Evolutionary conservation across 768 basidiomycete species (phyloP), one percentile per base, ranked within the genome.

Genomic region (Termitomyces sp.): DNA sequence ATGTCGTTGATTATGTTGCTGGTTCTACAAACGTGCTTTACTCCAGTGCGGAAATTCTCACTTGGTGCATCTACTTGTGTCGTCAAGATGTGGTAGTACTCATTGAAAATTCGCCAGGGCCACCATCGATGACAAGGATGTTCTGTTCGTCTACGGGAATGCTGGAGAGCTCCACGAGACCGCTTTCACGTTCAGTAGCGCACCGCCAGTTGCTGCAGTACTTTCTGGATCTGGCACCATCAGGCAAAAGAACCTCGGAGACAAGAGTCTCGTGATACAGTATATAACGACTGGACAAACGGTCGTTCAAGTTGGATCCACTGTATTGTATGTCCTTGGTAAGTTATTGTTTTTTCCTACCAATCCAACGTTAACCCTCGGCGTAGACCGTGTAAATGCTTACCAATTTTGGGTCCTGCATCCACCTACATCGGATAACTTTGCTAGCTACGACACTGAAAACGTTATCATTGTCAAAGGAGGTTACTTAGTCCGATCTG

Each of bases 391-490:
- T 40, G 67, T 69, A 43, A 79, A 73, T 36, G 81, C 81, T 5
- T 82, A 82, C 58, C 71, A 80, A 57, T 81, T 80, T 66, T 82
- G 81, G 81, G 74, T 79, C 33, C 68, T 81, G 60, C 74, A 81
- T 55, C 79, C 75, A 1, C 72, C 75, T 20, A 68, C 75, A 12
- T 61, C 66, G 3, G 75, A 78, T 28, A 54, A 70, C 14, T 76
- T 77, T 47, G 69, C 72, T 32, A 65, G 69, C 16, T 79, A 72
- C 53, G 75, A 66, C 56, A 80, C 73, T 5, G 64, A 75, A 41
- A 74, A 78, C 62, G 75, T 80, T 1, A 73, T 81, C 50, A 73
- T 79, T 47, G 70, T 82, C 38, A 79, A 78, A 64, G 79, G 80
- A 57, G 79, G 79, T 35, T 81, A 82, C 50, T 71, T 81, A 44